Conservation (phyloP, 331 rosid genomes). For the Dryas integrifolia region DNA sequence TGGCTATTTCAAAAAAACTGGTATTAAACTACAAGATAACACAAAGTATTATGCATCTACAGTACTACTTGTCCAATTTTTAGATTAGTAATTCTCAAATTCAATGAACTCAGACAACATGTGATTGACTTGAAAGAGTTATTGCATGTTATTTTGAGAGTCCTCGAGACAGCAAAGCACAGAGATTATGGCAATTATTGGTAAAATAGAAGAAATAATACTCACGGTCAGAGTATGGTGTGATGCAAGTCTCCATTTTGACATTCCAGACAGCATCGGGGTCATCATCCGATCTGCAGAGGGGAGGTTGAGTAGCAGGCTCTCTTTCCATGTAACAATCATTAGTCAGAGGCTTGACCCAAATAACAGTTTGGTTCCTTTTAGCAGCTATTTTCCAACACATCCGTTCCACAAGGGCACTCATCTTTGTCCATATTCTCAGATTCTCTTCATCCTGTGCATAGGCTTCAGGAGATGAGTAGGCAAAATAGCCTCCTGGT, state of each 20-base stretch:
- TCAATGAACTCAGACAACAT: background rate
- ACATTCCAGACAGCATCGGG: conserved; percentile 37
- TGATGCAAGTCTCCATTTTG: conserved; percentile 42
- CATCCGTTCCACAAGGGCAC: conserved; percentile 85
- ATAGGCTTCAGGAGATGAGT: conserved; percentile 99
- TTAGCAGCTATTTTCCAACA: conserved; percentile 91
- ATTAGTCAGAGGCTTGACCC: conserved; percentile 49
- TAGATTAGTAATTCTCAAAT: background rate
- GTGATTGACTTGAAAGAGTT: background rate
- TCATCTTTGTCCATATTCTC: conserved; percentile 93
- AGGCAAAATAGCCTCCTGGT: conserved; percentile 97
- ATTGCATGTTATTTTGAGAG: background rate
- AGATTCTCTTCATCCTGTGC: conserved; percentile 99
- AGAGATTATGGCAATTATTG: background rate
- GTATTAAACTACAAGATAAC: background rate
- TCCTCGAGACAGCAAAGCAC: background rate
- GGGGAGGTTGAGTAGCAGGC: conserved; percentile 35
- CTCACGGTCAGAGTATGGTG: conserved; percentile 44
- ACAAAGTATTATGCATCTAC: background rate
- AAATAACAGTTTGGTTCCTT: conserved; percentile 88
- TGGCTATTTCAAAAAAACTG: too few relatives aligned
- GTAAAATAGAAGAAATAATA: conserved; percentile 1
- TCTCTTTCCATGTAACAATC: conserved; percentile 35
- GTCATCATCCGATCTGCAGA: conserved; percentile 33
- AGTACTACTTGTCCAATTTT: background rate